Evolutionary conservation across 106 monocot species (phyloP).

Genomic region (Posidonia australis): DNA sequence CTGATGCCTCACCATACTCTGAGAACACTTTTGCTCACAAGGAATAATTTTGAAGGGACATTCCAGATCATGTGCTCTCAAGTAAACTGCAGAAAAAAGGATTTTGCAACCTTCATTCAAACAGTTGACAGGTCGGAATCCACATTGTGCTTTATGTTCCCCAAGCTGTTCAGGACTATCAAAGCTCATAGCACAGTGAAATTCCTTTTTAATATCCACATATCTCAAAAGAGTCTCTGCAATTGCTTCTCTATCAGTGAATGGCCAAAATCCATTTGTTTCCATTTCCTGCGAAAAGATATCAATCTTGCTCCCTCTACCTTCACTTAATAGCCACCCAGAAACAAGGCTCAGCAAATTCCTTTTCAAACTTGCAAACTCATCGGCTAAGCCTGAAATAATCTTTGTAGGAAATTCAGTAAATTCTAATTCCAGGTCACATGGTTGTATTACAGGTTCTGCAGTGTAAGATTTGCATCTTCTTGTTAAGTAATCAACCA

Average conservation of each 20-base stretch:
- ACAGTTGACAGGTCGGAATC: conserved; percentile 4
- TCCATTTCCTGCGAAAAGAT: conserved; percentile 8
- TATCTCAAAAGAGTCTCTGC: conserved; percentile 1
- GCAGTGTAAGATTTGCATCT: neutral
- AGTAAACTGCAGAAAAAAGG: neutral
- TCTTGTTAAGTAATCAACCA: neutral
- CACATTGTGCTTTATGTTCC: neutral
- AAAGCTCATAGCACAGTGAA: conserved; percentile 5
- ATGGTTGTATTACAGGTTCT: neutral
- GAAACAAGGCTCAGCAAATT: conserved; percentile 6
- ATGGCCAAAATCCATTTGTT: conserved; percentile 1
- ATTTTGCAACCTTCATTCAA: conserved; percentile 4
- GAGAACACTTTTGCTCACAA: conserved; percentile 4
- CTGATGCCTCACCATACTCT: conserved; percentile 2
- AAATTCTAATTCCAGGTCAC: neutral
- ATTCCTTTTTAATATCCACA: conserved; percentile 1
- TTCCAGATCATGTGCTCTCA: neutral
- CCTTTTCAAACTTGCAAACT: conserved; percentile 5
- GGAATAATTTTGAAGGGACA: conserved; percentile 10
- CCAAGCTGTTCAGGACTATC: neutral
- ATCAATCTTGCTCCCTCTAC: conserved; percentile 5
- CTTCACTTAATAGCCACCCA: conserved; percentile 7
- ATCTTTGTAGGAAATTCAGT: neutral
- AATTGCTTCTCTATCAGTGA: neutral
- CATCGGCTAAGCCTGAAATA: conserved; percentile 4